Percentiles rank a stretch among this genome's conserved stretches.
Evolutionary conservation across 2,329 filamentous ascomycete genomes (phyloP).

Genomic region (Cladosporium sp.): DNA sequence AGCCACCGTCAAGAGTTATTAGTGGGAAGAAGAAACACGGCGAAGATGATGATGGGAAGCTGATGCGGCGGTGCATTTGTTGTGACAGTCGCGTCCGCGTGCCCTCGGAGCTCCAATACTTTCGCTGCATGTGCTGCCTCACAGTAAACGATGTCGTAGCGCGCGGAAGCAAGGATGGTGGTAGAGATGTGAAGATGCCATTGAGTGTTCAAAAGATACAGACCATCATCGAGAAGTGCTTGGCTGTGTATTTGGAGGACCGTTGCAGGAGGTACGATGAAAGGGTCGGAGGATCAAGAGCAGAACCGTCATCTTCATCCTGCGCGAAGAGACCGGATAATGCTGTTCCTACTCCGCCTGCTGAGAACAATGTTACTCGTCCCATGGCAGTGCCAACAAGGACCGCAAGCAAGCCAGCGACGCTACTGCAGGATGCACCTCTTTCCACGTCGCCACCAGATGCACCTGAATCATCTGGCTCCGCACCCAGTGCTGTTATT

Average conservation of each 20-base stretch:
- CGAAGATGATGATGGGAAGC: conserved; percentile 55
- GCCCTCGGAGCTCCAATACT: conserved; percentile 72
- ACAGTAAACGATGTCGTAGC: conserved; percentile 75
- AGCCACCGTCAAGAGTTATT: conserved; percentile 26
- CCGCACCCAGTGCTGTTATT: conserved; percentile 29
- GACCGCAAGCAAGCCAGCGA: conserved; percentile 15
- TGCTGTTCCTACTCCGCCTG: conserved; percentile 8
- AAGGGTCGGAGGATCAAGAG: background rate
- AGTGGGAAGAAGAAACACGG: conserved; percentile 33
- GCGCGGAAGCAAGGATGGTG: conserved; percentile 25
- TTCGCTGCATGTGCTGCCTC: conserved; percentile 80
- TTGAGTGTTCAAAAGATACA: conserved; percentile 64
- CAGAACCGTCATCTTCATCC: background rate
- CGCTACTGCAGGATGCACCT: conserved; percentile 28
- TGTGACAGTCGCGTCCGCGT: conserved; percentile 80
- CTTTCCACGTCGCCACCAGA: conserved; percentile 33
- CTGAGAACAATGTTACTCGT: background rate
- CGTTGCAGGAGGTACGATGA: conserved; percentile 30
- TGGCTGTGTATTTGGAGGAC: conserved; percentile 53
- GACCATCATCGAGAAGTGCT: conserved; percentile 58
- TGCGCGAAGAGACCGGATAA: background rate
- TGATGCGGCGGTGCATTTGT: conserved; percentile 78
- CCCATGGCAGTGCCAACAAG: background rate
- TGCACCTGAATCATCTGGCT: conserved; percentile 3
- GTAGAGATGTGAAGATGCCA: conserved; percentile 37